Evolutionary conservation across 441 rosid genomes (phyloP).

Genomic region (Aleurites moluccanus): DNA sequence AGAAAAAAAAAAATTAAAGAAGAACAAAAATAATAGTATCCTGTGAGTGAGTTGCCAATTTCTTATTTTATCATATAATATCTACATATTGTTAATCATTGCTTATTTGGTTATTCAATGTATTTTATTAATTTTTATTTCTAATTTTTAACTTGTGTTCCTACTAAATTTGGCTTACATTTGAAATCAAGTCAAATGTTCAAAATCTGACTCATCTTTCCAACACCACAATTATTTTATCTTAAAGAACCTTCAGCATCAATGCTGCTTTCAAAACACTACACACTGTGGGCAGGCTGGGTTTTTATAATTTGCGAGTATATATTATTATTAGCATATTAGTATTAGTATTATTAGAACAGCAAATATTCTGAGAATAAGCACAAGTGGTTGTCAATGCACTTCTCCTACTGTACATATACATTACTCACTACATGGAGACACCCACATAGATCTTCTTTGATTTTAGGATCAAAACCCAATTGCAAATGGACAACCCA

Average conservation of each 20-base stretch:
- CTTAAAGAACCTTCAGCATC: conserved; percentile 32
- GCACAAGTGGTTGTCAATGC: conserved; percentile 36
- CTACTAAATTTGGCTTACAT: conserved; percentile 15
- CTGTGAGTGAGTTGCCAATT: background rate
- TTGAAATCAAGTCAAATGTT: conserved; percentile 28
- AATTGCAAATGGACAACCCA: conserved; percentile 25
- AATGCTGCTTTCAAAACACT: conserved; percentile 33
- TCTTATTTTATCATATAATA: background rate
- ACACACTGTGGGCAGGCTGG: conserved; percentile 20
- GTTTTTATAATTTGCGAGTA: conserved; percentile 9
- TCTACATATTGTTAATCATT: background rate
- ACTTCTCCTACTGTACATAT: conserved; percentile 30
- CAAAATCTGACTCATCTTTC: conserved; percentile 38
- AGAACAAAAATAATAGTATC: background rate
- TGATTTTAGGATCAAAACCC: conserved; percentile 16
- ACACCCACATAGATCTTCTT: conserved; percentile 34
- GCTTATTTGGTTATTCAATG: too few species aligned
- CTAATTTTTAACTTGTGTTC: background rate
- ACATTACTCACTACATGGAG: conserved; percentile 31
- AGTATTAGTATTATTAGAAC: conserved; percentile 5
- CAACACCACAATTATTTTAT: conserved; percentile 41
- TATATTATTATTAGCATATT: background rate
- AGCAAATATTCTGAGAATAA: conserved; percentile 36
- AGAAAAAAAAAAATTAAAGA: too few species aligned
- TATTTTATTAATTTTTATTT: background rate